These are phyloP conservation scores for Eimeria maxima DNA, from an alignment of 169 alveolate genomes.

Conservation along the genomic window DNA sequence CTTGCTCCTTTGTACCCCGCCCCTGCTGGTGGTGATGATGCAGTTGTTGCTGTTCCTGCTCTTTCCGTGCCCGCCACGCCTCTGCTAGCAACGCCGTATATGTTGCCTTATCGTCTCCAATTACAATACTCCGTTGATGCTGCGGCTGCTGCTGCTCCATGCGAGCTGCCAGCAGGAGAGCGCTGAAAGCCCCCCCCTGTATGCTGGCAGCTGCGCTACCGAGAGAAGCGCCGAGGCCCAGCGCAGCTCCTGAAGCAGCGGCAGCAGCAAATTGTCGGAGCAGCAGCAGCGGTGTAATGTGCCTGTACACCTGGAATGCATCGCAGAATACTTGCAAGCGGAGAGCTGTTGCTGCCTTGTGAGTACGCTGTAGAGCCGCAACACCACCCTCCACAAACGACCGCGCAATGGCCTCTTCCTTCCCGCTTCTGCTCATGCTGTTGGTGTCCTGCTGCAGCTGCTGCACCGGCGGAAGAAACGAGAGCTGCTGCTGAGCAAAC, in stretches of 20 bases:
- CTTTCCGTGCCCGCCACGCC: conserved; percentile 26
- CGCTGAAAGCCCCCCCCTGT: conserved; percentile 8
- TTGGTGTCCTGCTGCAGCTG: not conserved
- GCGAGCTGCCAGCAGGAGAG: conserved; percentile 30
- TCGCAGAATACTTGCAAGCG: conserved; percentile 56
- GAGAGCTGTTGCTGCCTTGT: conserved; percentile 35
- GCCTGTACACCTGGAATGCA: conserved; percentile 49
- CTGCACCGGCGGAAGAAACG: conserved; percentile 15
- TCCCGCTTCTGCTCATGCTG: too few relatives aligned
- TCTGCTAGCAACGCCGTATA: not conserved
- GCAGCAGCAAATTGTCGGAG: too few relatives aligned
- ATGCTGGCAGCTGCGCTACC: conserved; percentile 52
- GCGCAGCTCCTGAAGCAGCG: conserved; percentile 16
- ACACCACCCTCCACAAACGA: conserved; percentile 11
- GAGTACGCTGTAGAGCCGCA: conserved; percentile 41
- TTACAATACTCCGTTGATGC: not conserved
- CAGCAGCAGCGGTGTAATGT: conserved; percentile 56
- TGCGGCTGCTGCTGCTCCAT: conserved; percentile 49
- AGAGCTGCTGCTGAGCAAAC: conserved; percentile 40
- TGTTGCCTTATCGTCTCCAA: not conserved
- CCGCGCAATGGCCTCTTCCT: not conserved
- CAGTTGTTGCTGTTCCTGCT: not conserved
- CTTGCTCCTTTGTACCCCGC: not conserved
- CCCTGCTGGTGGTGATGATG: conserved; percentile 26
- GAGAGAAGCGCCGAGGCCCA: conserved; percentile 53